Conservation (phyloP, 148 eudicot genomes). For the Dysphania ambrosioides region DNA sequence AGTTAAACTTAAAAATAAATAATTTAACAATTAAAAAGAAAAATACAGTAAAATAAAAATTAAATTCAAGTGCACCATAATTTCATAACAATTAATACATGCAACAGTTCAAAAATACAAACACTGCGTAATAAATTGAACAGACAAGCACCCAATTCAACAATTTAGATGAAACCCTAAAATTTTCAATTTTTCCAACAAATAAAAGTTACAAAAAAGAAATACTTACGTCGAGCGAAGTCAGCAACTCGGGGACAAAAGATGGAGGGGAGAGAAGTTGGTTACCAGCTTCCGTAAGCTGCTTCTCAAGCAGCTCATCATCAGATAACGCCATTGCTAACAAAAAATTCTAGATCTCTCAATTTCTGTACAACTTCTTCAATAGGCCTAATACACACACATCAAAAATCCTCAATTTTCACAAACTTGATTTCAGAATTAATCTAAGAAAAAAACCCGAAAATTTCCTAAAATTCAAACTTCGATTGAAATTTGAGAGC, state of each 20-base stretch:
- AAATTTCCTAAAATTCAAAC: too few relatives aligned
- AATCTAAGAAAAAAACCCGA: too few relatives aligned
- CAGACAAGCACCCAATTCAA: neutral
- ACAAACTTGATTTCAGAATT: too few relatives aligned
- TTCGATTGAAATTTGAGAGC: neutral
- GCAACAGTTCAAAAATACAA: constrained; percentile 3
- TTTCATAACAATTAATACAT: too few relatives aligned
- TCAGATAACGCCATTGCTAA: constrained; percentile 41
- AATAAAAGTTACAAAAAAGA: neutral
- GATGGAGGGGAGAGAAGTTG: constrained; percentile 46
- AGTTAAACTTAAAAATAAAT: too few relatives aligned
- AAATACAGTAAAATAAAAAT: neutral
- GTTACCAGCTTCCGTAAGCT: constrained; percentile 52
- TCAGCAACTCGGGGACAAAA: constrained; percentile 44
- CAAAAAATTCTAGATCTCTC: constrained; percentile 21
- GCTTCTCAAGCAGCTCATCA: constrained; percentile 49
- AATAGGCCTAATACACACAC: too few relatives aligned
- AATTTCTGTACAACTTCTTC: constrained; percentile 2
- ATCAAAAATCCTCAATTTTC: too few relatives aligned
- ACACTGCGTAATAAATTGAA: neutral
- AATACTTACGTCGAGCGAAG: constrained; percentile 59
- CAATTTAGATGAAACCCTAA: too few relatives aligned
- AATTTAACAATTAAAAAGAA: neutral
- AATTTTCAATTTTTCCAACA: neutral
- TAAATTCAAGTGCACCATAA: too few relatives aligned